Conservation (phyloP, 2,329 filamentous ascomycete species). For the Cladobotryum protrusum region DNA sequence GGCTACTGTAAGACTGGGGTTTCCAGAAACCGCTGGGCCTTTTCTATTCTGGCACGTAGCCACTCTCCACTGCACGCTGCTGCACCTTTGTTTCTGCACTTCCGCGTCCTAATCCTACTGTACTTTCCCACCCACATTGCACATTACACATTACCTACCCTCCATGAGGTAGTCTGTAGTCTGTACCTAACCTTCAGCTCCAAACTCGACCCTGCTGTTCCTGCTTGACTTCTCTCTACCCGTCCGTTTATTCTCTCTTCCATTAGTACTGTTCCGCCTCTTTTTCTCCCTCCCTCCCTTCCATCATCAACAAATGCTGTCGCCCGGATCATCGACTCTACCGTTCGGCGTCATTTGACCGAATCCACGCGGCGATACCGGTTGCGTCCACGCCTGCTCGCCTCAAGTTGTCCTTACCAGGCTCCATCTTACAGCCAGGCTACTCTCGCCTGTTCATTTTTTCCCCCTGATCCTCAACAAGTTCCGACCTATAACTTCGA, state of each 20-base stretch:
- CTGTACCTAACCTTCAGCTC: conserved; percentile 1
- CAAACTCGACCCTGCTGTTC: background rate
- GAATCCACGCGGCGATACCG: conserved; percentile 4
- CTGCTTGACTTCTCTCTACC: background rate
- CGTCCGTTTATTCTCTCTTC: background rate
- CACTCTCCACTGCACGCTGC: background rate
- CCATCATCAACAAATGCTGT: background rate
- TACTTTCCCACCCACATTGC: too few relatives aligned
- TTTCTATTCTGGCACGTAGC: background rate
- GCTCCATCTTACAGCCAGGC: too few relatives aligned
- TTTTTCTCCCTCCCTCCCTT: background rate
- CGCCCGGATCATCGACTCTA: background rate
- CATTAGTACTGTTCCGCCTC: background rate
- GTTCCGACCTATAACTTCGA: too few relatives aligned
- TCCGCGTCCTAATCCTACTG: conserved; percentile 2
- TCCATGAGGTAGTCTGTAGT: too few relatives aligned
- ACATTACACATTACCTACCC: too few relatives aligned
- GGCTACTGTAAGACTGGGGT: conserved; percentile 1
- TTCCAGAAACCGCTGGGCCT: conserved; percentile 9
- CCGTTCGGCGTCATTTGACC: background rate
- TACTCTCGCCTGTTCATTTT: too few relatives aligned
- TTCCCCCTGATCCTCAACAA: too few relatives aligned
- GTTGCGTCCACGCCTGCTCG: background rate
- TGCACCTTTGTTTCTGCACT: conserved; percentile 3
- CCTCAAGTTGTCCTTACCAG: too few relatives aligned